These are phyloP conservation scores for Tulasnella sp. DNA, from an alignment of 768 basidiomycete species.

Conservation along the genomic window DNA sequence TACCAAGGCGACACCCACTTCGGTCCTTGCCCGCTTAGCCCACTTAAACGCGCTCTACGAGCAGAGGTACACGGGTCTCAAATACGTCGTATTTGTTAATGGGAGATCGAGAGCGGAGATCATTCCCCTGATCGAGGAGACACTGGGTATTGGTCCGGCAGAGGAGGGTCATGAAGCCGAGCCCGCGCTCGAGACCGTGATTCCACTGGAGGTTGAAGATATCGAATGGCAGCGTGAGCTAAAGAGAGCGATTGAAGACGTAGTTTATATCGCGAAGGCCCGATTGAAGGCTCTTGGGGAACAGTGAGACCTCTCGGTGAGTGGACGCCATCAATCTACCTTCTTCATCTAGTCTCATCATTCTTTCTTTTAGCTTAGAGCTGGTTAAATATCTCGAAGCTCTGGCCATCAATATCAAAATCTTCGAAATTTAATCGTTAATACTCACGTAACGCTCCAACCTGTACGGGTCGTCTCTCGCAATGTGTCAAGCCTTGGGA, in stretches of 20 bases:
- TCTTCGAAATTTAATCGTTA: no score
- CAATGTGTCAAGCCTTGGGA: no score
- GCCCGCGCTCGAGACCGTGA: conserved; percentile 30
- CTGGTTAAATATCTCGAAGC: no score
- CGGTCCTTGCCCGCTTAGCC: conserved; percentile 57
- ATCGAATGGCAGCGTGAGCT: conserved; percentile 56
- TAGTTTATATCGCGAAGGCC: conserved; percentile 67
- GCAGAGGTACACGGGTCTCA: conserved; percentile 53
- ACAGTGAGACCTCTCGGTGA: no score
- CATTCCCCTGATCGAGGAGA: conserved; percentile 67
- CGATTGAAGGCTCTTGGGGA: conserved; percentile 36
- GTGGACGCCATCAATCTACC: no score
- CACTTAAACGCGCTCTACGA: conserved; percentile 76
- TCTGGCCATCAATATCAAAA: no score
- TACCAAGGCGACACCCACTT: conserved; percentile 49
- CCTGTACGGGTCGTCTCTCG: no score
- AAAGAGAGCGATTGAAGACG: conserved; percentile 56
- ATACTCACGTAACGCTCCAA: no score
- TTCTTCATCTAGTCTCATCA: no score
- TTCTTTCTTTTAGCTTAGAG: no score
- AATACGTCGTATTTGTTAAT: conserved; percentile 90
- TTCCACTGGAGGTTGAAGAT: conserved; percentile 28
- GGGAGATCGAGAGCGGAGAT: conserved; percentile 62
- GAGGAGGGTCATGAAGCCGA: conserved; percentile 20
- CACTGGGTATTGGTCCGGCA: conserved; percentile 35